Evolutionary conservation across 2,329 filamentous ascomycete species (phyloP), one percentile per base, ranked within the genome.

Genomic region (Aureobasidium vineae): DNA sequence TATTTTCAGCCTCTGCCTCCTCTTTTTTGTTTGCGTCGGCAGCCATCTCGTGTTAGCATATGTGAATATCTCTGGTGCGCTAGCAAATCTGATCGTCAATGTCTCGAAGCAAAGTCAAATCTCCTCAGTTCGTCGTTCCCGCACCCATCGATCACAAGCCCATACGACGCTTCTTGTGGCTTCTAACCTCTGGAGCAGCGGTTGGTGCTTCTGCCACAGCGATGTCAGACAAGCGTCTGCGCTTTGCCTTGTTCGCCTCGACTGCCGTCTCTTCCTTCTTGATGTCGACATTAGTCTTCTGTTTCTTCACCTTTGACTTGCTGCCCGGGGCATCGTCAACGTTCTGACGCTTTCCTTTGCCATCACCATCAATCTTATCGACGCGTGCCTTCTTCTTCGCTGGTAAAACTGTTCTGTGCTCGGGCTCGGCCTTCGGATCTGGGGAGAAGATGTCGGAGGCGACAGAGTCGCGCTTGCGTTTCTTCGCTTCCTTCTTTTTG

Each of bases 401-500:
- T 3, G 68, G 68, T 31, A 60, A 16, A 10, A 26, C 6, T 33
- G 16, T 23, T 3, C 11, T 16, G 5, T 50, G 36, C 16, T 68
- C 69, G 7, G 65, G 63, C 23, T 56, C 61, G 8, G 68, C 61
- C 26, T 71, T 66, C 4, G 66, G 63, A 47, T 69, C 64, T 13
- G 33, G 67, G 43, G 56, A 70, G 70, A 74, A 52, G 70, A 74
- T 38, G 47, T 72, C 75, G 40, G 69, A 69, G 13, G 64, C 67
- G 1, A 60, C 38, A 15, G 68, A 70, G n/a, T 75, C 74, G 1
- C 75, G 71, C 69, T 77, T 77, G 19, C 75, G 73, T 70, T 77
- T 77, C 70, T 73, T 75, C 63, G 68, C 66, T 68, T 69, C 63
- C 40, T 69, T 71, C 50, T 68, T 68, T 7, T 63, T 67, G 13